These are phyloP conservation scores for Chenopodium formosanum DNA, from an alignment of 148 eudicot genomes.

Conservation along the genomic window DNA sequence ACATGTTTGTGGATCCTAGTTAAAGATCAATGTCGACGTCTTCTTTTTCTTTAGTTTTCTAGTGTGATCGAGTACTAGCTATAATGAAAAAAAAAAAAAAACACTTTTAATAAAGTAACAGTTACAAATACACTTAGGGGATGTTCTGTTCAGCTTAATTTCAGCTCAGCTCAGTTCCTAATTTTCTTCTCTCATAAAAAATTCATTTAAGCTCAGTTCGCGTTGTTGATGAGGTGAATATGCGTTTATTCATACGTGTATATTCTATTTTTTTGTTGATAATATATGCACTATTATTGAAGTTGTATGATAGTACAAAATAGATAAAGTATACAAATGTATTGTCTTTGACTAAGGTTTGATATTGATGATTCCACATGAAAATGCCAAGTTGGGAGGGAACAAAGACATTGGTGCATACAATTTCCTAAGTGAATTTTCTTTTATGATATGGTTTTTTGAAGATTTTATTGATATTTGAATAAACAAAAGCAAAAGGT, in stretches of 20 bases:
- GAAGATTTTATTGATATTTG: conserved; percentile 4
- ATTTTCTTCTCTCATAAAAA: too few species aligned
- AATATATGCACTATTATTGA: neutral
- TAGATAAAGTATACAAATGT: neutral
- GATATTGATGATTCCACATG: conserved; percentile 30
- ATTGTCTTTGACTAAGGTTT: conserved; percentile 14
- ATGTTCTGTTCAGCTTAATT: too few species aligned
- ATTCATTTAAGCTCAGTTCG: too few species aligned
- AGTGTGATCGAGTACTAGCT: neutral
- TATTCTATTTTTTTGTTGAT: neutral
- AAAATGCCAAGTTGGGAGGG: conserved; percentile 25
- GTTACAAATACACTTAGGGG: too few species aligned
- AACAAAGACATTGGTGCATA: conserved; percentile 24
- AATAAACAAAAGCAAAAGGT: conserved; percentile 6
- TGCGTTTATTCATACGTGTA: too few species aligned
- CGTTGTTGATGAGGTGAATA: too few species aligned
- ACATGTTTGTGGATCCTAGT: neutral
- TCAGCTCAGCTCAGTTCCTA: too few species aligned
- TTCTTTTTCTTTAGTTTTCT: neutral
- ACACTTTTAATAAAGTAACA: too few species aligned
- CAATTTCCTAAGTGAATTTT: neutral
- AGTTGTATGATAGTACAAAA: neutral
- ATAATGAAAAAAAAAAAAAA: too few species aligned
- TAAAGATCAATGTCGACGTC: neutral
- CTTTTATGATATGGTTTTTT: conserved; percentile 1